Evolutionary conservation across 208 protist genomes (phyloP), one percentile per base, ranked within the genome.

Genomic region (Strigomonas culicis): DNA sequence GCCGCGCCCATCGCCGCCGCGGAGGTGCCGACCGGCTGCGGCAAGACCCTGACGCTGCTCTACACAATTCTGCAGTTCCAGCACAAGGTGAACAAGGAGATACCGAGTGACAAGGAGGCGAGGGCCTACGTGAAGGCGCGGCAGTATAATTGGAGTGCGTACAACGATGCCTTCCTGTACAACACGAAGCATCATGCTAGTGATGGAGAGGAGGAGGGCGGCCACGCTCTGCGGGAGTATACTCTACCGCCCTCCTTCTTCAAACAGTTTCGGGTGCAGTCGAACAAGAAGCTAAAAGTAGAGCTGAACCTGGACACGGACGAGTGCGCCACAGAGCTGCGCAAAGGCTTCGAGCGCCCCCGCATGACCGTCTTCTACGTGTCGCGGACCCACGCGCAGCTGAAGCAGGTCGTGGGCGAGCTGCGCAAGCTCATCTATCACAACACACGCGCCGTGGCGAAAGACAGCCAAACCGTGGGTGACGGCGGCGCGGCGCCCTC

Each of bases 11-110:
- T 93, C 6, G 82, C 97, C 1, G 82, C 88, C 4, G 69, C 84
- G 10, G 97, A 99, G 70, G 90, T 90, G 28, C 97, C 97, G 0
- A 99, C 97, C 0, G 97, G 97, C n/a, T 98, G 97, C 27, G 98
- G 97, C 8, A 99, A 99, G 80, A 99, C 97, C 15, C 66, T 99
- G 43, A 95, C 87, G 30, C 72, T 99, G 27, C 81, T 99, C 0
- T 98, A 91, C 19, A 78, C 86, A 8, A 73, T 94, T 4, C 75
- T 99, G 24, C 58, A 63, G 22, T 93, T 83, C 49, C 81, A 83
- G 57, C 64, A 78, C 30, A 22, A 22, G 11, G n/a, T 52, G 6
- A 52, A 58, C 11, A 27, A 6, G 22, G n/a, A 50, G 21, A 51
- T 30, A n/a, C 32, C 0, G 44, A 57, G n/a, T 22, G 30, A 4